Base-by-base conservation (phyloP, 2,329 filamentous ascomycete species). In the Colletotrichum tropicale region DNA sequence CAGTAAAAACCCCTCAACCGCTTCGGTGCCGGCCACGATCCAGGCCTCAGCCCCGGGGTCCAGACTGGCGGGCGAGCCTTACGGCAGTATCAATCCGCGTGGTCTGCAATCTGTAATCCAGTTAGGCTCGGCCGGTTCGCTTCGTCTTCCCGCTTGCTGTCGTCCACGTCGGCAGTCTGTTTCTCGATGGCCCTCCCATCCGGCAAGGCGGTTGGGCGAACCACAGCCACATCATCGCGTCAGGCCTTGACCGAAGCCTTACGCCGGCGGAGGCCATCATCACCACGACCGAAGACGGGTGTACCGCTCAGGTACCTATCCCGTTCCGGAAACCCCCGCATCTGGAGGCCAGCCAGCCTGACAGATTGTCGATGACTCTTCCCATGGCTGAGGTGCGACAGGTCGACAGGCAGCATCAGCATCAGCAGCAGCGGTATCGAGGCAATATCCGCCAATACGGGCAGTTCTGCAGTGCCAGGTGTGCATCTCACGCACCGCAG, bases 271-370 rank as follows among this genome's bases (percentile, higher is more conserved):
- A 34, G 55, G 55, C 21, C 28, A 32, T 38, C 61, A 68, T 64
- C 64, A 65, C 36, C 18, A 65, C 55, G 28, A 60, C 69, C 64
- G 70, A 52, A 75, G 73, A 67, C 73, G 73, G 73, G 21, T 28
- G 64, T 68, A 36, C 56, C 26, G 16, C 24, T 18, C 43, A 73
- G 21, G 73, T 38, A 74, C 66, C 38, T 62, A 55, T 75, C 74
- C 74, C 16, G 26, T 71, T 75, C 74, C 71, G 74, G 71, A 75
- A 75, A n/a, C 30, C 74, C 71, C 74, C 71, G 66, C 60, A 66
- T 38, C 18, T 36, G 36, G 58, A 55, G 12, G 61, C n/a, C 69
- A 36, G 61, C 32, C 68, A 24, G 28, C 26, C 56, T 10, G 15
- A 5, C 66, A 26, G 15, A 28, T 24, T 12, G 55, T 60, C 43